Percentiles rank a stretch among this genome's conserved stretches.
These are phyloP conservation scores for Crassisporium funariophilum DNA, from an alignment of 768 basidiomycete genomes.

Conservation along the genomic window DNA sequence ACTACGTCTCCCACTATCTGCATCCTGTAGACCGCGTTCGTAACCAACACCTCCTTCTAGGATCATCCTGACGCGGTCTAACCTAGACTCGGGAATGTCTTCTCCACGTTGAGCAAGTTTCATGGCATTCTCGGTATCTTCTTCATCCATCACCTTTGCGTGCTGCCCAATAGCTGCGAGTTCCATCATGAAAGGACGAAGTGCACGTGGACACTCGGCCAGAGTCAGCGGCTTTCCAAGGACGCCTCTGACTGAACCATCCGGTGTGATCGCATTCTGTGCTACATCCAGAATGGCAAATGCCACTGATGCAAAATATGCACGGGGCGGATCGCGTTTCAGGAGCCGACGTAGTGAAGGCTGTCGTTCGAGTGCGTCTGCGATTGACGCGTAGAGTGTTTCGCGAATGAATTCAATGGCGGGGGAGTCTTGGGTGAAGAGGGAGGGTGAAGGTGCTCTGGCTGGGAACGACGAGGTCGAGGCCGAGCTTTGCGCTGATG, in stretches of 20 bases:
- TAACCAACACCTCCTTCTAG: slow-evolving; percentile 62
- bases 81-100: slow-evolving; percentile 40
- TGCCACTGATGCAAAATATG: slow-evolving; percentile 79
- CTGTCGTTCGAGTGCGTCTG: slow-evolving; percentile 61
- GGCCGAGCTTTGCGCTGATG: slow-evolving; percentile 27
- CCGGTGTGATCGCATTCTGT: slow-evolving; percentile 46
- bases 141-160: slow-evolving; percentile 49
- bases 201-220: slow-evolving; percentile 57
- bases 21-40: slow-evolving; percentile 30
- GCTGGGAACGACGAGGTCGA: slow-evolving; percentile 23
- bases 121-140: slow-evolving; percentile 59
- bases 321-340: slow-evolving; percentile 63
- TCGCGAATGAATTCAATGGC: slow-evolving; percentile 83
- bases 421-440: slow-evolving; percentile 52
- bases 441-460: slow-evolving; percentile 38
- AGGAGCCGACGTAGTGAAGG: slow-evolving; percentile 59
- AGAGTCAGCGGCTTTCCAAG: slow-evolving; percentile 59
- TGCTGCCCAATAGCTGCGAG: slow-evolving; percentile 54
- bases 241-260: slow-evolving; percentile 58
- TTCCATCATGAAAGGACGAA: slow-evolving; percentile 74
- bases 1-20: slow-evolving; percentile 46
- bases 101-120: slow-evolving; percentile 35
- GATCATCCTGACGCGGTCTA: slow-evolving; percentile 62
- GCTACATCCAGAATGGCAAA: slow-evolving; percentile 73
- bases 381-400: slow-evolving; percentile 82